Percentiles rank a stretch among this genome's conserved stretches.
phyloP scores from a whole-genome alignment of 176 grass and related monocot species.

The Juncus effusus region DNA sequence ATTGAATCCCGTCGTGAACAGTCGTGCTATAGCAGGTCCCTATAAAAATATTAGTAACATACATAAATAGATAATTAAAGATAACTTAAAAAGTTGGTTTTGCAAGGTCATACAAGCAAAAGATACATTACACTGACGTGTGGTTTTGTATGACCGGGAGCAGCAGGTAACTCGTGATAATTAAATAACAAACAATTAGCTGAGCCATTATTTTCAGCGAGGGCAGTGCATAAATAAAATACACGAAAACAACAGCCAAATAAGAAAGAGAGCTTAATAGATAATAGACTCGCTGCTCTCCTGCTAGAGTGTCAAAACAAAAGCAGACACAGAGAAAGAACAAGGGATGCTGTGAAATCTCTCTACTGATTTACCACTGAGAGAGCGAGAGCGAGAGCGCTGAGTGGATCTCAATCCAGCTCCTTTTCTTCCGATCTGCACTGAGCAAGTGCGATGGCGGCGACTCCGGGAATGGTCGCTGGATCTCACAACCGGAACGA shows the following conservation, averaged over 20 bases:
- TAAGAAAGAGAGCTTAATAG: background rate
- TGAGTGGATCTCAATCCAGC: slow-evolving; percentile 13
- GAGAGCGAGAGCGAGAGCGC: too few relatives aligned
- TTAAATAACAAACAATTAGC: slow-evolving; percentile 21
- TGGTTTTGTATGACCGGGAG: slow-evolving; percentile 28
- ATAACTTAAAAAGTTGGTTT: too few relatives aligned
- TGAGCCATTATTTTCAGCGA: slow-evolving; percentile 24
- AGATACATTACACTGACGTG: slow-evolving; percentile 3
- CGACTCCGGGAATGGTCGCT: slow-evolving; percentile 66
- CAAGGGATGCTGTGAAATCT: slow-evolving; percentile 26
- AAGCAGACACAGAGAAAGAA: background rate
- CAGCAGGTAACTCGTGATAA: background rate
- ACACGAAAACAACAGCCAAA: slow-evolving; percentile 9
- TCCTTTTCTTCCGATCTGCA: slow-evolving; percentile 18
- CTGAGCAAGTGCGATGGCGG: slow-evolving; percentile 37
- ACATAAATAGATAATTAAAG: too few relatives aligned
- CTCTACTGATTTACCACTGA: background rate
- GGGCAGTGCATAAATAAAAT: background rate
- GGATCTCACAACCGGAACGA: slow-evolving; percentile 61
- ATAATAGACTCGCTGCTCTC: background rate
- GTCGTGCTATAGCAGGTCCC: too few relatives aligned
- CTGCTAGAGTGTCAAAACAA: background rate
- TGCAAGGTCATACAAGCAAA: too few relatives aligned
- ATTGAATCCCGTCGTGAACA: too few relatives aligned
- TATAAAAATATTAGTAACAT: too few relatives aligned